phyloP scores from a whole-genome alignment of 179 eudicot species.

The Corrigiola litoralis region DNA sequence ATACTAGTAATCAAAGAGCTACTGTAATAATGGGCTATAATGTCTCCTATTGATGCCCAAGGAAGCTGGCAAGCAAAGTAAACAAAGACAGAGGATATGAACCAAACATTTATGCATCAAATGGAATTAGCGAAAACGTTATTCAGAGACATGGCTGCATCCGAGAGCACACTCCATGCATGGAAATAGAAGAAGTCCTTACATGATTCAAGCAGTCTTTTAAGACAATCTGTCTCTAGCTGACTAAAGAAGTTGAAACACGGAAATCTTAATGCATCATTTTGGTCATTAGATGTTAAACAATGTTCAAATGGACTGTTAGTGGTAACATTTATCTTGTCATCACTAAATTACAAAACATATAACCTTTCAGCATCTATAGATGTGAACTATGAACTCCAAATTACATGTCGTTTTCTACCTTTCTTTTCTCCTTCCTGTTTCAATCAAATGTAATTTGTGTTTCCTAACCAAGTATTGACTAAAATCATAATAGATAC shows the following conservation, averaged over 20 bases:
- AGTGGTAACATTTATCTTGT: neutral
- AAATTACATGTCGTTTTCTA: conserved; percentile 5
- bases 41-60: conserved; percentile 2
- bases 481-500: neutral
- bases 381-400: conserved; percentile 2
- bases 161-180: neutral
- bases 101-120: neutral
- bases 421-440: conserved; percentile 9
- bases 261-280: neutral
- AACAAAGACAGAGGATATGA: neutral
- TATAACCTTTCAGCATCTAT: conserved; percentile 8
- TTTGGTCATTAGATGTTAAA: neutral
- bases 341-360: neutral
- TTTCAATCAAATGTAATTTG: neutral
- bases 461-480: neutral
- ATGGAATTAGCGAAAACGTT: neutral
- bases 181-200: neutral
- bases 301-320: no score
- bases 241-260: neutral
- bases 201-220: neutral
- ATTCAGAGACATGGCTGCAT: neutral
- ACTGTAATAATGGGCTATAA: neutral
- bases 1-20: neutral
- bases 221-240: neutral
- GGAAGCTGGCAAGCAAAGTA: neutral